These are phyloP conservation scores for Amylostereum areolatum DNA, from an alignment of 1,284 basidiomycete species.

Conservation along the genomic window DNA sequence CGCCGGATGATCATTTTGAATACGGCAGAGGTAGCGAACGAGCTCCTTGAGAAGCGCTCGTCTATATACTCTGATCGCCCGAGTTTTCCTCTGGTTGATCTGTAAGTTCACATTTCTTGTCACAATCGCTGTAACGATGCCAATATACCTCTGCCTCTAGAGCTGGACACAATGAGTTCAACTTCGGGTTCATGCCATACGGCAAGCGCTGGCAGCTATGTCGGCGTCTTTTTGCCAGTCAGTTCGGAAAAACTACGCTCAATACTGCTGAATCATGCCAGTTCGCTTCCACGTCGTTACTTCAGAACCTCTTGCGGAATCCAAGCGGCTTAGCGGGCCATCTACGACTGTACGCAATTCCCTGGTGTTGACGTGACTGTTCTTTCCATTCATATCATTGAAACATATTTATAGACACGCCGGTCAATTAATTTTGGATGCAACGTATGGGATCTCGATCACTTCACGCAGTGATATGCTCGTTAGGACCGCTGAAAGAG, in stretches of 20 bases:
- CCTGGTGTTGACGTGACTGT: no score
- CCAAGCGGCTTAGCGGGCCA: not conserved
- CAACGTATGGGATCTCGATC: not conserved
- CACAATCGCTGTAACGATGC: no score
- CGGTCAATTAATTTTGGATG: not conserved
- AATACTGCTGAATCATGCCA: not conserved
- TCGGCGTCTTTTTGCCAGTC: not conserved
- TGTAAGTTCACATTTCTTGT: no score
- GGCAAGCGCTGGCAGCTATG: not conserved
- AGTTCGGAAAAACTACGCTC: not conserved
- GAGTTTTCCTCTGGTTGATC: not conserved
- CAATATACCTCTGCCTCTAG: no score
- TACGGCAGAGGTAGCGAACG: slow-evolving; percentile 6
- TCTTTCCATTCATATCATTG: no score
- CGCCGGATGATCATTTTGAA: slow-evolving; percentile 12
- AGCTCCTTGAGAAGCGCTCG: slow-evolving; percentile 10
- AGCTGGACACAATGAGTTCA: not conserved
- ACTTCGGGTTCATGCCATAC: not conserved
- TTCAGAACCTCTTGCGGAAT: not conserved
- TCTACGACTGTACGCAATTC: not conserved
- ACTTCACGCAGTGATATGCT: no score
- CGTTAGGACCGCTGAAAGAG: not conserved
- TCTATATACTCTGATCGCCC: slow-evolving; percentile 12
- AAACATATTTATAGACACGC: not conserved
- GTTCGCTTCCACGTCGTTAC: not conserved